Conservation (phyloP, 2,329 filamentous ascomycete genomes). For the Botryosphaeria agaves region DNA sequence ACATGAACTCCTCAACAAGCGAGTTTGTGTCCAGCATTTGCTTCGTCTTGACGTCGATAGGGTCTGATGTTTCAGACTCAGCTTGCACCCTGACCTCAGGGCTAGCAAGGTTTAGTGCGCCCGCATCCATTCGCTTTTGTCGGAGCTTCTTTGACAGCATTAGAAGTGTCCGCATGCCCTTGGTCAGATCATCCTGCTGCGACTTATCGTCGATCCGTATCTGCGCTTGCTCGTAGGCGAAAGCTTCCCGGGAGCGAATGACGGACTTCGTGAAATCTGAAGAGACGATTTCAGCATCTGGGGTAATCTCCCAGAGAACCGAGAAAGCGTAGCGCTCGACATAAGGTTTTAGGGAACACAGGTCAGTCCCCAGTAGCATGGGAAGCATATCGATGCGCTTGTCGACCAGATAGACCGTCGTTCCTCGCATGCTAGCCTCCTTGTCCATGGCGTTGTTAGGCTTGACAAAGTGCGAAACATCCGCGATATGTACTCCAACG, state of each 20-base stretch:
- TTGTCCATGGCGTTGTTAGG: slow-evolving; percentile 94
- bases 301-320: slow-evolving; percentile 60
- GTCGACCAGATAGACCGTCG: slow-evolving; percentile 93
- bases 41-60: slow-evolving; percentile 92
- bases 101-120: slow-evolving; percentile 88
- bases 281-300: slow-evolving; percentile 68
- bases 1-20: slow-evolving; percentile 97
- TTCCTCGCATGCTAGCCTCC: slow-evolving; percentile 85
- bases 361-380: slow-evolving; percentile 83
- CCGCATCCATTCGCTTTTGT: slow-evolving; percentile 91
- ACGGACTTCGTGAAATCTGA: slow-evolving; percentile 94
- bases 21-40: slow-evolving; percentile 89
- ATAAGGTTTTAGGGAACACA: slow-evolving; percentile 93
- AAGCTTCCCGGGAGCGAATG: slow-evolving; percentile 89
- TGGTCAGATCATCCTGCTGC: slow-evolving; percentile 76
- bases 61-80: slow-evolving; percentile 90
- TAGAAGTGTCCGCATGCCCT: slow-evolving; percentile 74
- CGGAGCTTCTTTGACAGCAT: slow-evolving; percentile 83
- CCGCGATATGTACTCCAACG: slow-evolving; percentile 94
- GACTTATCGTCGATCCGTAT: slow-evolving; percentile 78
- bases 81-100: slow-evolving; percentile 93
- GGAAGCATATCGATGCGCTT: slow-evolving; percentile 99
- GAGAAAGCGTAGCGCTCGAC: slow-evolving; percentile 56
- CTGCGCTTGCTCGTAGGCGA: slow-evolving; percentile 95
- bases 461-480: slow-evolving; percentile 98